phyloP scores from a whole-genome alignment of 176 grass and related monocot species.

The Musa schizocarpa region DNA sequence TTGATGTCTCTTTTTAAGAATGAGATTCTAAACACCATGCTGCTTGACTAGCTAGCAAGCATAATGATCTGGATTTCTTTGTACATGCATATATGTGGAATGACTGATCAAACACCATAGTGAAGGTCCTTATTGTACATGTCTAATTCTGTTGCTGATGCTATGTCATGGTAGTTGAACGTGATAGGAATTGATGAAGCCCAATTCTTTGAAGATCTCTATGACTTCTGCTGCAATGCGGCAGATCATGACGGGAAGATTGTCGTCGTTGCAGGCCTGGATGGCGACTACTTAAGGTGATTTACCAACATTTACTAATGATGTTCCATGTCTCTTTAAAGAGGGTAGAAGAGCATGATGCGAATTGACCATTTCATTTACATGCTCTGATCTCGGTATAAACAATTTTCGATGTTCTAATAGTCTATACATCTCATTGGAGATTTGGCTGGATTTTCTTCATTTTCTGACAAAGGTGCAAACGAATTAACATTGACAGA shows the following conservation, averaged over 20 bases:
- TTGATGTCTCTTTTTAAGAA: no score
- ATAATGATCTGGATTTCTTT: no score
- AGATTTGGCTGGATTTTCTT: not conserved
- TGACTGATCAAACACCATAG: no score
- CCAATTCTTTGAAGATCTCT: constrained; percentile 82
- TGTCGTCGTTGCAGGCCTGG: constrained; percentile 66
- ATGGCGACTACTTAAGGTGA: constrained; percentile 89
- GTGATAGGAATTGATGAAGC: constrained; percentile 95
- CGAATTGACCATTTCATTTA: not conserved
- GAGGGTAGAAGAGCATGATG: constrained; percentile 27
- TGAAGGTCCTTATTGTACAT: no score
- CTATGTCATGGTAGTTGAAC: constrained; percentile 41
- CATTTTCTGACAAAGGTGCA: not conserved
- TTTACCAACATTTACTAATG: not conserved
- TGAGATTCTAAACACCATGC: no score
- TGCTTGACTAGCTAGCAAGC: no score
- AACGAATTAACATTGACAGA: constrained; percentile 25
- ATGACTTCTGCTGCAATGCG: constrained; percentile 79
- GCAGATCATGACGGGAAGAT: constrained; percentile 79
- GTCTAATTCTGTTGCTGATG: constrained; percentile 18
- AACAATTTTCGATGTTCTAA: not conserved
- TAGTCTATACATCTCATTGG: not conserved
- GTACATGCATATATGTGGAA: no score
- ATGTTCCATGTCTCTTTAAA: constrained; percentile 37
- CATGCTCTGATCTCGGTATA: not conserved